A percentile compares a stretch with the other conserved stretches of the same genome.
phyloP scores from a whole-genome alignment of 441 rosid species.

The Capsella rubella region DNA sequence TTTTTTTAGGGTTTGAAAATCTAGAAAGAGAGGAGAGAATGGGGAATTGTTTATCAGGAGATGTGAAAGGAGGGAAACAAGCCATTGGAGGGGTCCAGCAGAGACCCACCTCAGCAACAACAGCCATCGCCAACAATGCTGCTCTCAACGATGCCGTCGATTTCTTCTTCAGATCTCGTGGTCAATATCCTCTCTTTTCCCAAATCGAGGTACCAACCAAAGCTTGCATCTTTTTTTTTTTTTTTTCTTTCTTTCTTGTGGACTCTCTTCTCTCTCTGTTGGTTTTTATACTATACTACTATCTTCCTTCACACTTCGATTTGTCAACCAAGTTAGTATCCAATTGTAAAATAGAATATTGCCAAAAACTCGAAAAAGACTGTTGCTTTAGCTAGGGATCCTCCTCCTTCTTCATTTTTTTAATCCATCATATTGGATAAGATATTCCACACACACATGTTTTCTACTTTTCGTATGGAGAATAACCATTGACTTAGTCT shows the following conservation, averaged over 20 bases:
- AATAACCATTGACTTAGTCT: conserved; percentile 24
- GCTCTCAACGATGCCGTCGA: conserved; percentile 70
- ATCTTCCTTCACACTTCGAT: not conserved
- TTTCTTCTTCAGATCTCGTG: conserved; percentile 58
- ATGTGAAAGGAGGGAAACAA: conserved; percentile 66
- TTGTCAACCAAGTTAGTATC: not conserved
- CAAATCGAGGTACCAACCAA: conserved; percentile 62
- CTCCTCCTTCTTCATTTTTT: not conserved
- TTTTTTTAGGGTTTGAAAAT: not conserved
- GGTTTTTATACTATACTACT: not conserved
- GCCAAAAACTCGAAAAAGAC: not conserved
- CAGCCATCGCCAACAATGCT: conserved; percentile 29
- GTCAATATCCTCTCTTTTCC: conserved; percentile 56
- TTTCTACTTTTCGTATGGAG: conserved; percentile 31
- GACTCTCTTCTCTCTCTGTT: not conserved
- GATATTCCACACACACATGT: not conserved
- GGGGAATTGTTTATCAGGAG: conserved; percentile 64
- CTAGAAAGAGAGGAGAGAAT: conserved; percentile 23
- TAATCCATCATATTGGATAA: not conserved
- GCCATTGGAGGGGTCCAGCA: conserved; percentile 62
- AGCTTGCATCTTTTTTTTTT: not conserved
- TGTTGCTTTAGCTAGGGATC: not conserved
- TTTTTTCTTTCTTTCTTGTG: not conserved
- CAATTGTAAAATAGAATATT: conserved; percentile 18
- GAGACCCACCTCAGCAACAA: conserved; percentile 38